Evolutionary conservation across 331 rosid species (phyloP), one percentile per base, ranked within the genome.

Genomic region (Quercus tomentella): DNA sequence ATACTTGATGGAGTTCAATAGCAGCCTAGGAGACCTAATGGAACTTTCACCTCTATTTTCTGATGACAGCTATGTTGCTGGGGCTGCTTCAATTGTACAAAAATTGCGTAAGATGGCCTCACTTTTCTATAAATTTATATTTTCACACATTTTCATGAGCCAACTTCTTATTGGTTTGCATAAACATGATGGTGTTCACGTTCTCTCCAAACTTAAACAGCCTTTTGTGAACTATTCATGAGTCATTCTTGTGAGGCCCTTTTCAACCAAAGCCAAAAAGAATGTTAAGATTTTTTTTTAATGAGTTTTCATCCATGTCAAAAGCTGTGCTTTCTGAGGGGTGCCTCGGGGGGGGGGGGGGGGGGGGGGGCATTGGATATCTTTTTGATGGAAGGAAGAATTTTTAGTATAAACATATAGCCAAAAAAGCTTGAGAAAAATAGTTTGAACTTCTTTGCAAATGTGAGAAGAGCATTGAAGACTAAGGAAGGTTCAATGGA

Each of bases 1-100:
- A 98, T 96, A 96, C 89, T 87, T 96, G 88, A 92, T 93, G 99
- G 99, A 96, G 88, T 96, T 96, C 84, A 93, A 96, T 88, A 86
- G 99, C 87, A 96, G 98, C 85, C 99, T 97, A 7, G 98, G 97
- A 1, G 99, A 96, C 83, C 85, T 93, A 43, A 96, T 96, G 99
- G 99, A 96, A 86, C 99, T 96, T 77, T 96, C 99, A 67, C 97
- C 99, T 69, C 86, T 96, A 74, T 96, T 96, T 88, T 96, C 98
- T 69, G 99, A 96, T 86, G 99, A 96, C 79, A 89, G 93, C 77
- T 97, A 97, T 77, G 99, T 93, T 89, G 98, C 99, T 2, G 99
- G 93, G 86, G 98, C 98, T 52, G 97, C 99, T 80, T 88, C 97
- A 60, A 92, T 96, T 82, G 99, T 98, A 55, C 99, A 96, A 83